Conservation (phyloP, 192 early-diverging fungal species). For the Coemansia pectinata region DNA sequence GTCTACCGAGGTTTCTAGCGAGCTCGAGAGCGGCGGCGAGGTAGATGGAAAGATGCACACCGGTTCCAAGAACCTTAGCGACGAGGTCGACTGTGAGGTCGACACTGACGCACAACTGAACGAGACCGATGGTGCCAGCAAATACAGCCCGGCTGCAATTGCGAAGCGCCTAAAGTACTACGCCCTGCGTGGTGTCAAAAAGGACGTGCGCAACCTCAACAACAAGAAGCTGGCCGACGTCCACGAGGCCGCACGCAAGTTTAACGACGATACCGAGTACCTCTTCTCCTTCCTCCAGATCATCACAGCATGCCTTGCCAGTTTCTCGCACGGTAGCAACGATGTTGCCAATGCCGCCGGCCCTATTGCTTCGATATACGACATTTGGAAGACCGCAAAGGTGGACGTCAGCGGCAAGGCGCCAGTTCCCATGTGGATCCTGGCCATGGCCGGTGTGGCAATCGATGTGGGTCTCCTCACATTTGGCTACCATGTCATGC, state of each 20-base stretch:
- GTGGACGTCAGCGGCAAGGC: constrained; percentile 58
- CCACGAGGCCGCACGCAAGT: constrained; percentile 67
- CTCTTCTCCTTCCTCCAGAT: constrained; percentile 84
- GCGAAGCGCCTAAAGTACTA: constrained; percentile 20
- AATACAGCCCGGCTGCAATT: constrained; percentile 6
- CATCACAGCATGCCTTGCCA: constrained; percentile 77
- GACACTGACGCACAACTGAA: constrained; percentile 11
- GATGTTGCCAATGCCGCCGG: constrained; percentile 87
- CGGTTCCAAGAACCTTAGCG: constrained; percentile 11
- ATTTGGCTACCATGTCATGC: constrained; percentile 79
- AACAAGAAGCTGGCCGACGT: constrained; percentile 53
- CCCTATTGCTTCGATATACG: constrained; percentile 73
- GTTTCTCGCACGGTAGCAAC: constrained; percentile 85
- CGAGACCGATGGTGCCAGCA: constrained; percentile 1
- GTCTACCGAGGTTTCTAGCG: constrained; percentile 24
- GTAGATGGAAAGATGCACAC: constrained; percentile 22
- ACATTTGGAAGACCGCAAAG: constrained; percentile 61
- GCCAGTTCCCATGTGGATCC: constrained; percentile 73
- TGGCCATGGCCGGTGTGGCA: constrained; percentile 68
- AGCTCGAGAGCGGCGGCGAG: constrained; percentile 29
- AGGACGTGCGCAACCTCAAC: constrained; percentile 58
- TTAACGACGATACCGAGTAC: constrained; percentile 73
- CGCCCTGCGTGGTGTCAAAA: constrained; percentile 45
- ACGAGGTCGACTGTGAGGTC: constrained; percentile 8
- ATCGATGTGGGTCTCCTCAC: constrained; percentile 77